Evolutionary conservation across 2,329 filamentous ascomycete species (phyloP).

Genomic region (Diaporthe sp.): DNA sequence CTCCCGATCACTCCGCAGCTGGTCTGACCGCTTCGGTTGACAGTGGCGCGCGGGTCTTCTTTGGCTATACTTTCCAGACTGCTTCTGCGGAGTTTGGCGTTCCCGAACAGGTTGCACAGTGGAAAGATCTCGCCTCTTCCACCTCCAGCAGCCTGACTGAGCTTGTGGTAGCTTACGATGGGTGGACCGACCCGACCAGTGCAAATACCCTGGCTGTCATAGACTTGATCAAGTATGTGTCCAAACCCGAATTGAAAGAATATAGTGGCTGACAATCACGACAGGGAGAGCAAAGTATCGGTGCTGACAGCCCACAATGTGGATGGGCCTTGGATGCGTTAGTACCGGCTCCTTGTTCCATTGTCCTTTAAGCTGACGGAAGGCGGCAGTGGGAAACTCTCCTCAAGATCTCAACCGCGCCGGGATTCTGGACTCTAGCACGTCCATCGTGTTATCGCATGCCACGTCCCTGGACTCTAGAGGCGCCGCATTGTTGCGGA

Average conservation of each 20-base stretch:
- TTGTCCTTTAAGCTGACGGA: background rate
- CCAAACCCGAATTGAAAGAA: background rate
- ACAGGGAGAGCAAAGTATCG: background rate
- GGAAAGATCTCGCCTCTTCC: background rate
- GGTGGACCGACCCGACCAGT: background rate
- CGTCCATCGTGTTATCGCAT: conserved; percentile 67
- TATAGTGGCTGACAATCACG: background rate
- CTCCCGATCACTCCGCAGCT: conserved; percentile 34
- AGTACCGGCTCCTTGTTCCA: background rate
- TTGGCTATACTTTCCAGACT: background rate
- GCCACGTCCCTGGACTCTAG: conserved; percentile 59
- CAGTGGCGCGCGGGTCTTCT: background rate
- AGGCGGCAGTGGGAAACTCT: background rate
- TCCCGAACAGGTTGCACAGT: background rate
- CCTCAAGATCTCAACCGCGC: background rate
- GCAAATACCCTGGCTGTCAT: background rate
- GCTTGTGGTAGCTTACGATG: conserved; percentile 9
- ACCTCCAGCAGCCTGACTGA: background rate
- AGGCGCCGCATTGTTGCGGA: conserved; percentile 59
- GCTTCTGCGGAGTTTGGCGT: background rate
- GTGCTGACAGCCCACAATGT: background rate
- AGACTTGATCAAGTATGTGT: background rate
- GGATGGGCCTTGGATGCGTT: conserved; percentile 1
- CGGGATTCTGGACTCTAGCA: conserved; percentile 58
- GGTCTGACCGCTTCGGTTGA: background rate